phyloP scores from a whole-genome alignment of 164 flowering plant species.

The Houttuynia cordata region DNA sequence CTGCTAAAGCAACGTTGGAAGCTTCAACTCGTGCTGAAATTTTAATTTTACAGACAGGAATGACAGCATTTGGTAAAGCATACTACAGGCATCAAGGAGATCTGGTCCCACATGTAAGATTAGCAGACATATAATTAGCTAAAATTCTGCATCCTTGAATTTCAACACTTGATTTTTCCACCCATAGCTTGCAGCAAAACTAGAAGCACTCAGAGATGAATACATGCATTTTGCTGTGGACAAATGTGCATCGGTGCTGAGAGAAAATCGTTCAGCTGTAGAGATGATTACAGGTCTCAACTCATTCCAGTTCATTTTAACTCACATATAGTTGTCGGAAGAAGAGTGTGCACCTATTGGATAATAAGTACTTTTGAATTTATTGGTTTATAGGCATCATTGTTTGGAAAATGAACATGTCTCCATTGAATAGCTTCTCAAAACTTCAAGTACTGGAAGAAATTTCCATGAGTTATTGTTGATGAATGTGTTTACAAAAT shows the following conservation, averaged over 20 bases:
- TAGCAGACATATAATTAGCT: conserved; percentile 1
- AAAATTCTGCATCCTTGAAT: not conserved
- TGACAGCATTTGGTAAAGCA: conserved; percentile 96
- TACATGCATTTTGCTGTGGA: conserved; percentile 85
- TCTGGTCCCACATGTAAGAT: conserved; percentile 81
- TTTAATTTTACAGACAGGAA: conserved; percentile 81
- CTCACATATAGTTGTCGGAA: not conserved
- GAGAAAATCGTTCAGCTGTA: conserved; percentile 67
- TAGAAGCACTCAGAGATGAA: conserved; percentile 88
- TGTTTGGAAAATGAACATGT: not conserved
- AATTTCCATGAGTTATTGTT: not conserved
- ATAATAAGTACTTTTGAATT: no score
- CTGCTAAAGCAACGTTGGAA: conserved; percentile 69
- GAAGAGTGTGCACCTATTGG: no score
- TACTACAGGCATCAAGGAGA: conserved; percentile 62
- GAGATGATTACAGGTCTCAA: conserved; percentile 74
- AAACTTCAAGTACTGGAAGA: not conserved
- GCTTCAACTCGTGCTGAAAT: conserved; percentile 70
- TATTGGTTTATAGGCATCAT: not conserved
- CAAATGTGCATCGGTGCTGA: conserved; percentile 61
- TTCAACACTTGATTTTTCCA: not conserved
- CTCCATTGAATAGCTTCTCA: no score
- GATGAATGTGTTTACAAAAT: not conserved
- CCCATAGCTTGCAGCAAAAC: conserved; percentile 73
- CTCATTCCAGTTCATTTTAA: not conserved